Evolutionary conservation across 208 protist species (phyloP), one percentile per base, ranked within the genome.

Genomic region (Acanthamoeba royreba): DNA sequence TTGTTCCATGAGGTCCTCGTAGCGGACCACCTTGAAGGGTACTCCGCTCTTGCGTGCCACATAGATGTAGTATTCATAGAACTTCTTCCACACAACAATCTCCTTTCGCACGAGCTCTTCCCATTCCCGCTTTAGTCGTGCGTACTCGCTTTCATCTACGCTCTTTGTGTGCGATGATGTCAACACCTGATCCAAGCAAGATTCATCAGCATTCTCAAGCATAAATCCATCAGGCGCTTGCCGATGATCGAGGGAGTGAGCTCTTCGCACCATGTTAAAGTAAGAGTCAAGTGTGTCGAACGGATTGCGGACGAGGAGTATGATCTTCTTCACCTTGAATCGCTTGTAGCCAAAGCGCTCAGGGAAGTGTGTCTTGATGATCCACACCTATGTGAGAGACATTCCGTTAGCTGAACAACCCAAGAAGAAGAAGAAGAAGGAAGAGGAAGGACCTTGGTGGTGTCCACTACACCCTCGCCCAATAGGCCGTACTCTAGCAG

Each of bases 181-280:
- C 52, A 91, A 42, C 85, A 72, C 83, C 83, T 47, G 28, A 0
- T 1, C 28, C 9, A 89, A 63, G 25, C 15, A 89, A 4, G 45
- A 13, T 7, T 90, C 46, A 3, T 19, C 49, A 55, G 9, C 49
- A 55, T 9, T 55, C n/a, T 63, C 33, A 63, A 63, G 55, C n/a
- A 35, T 19, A 28, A 1, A 28, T 19, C 17, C 7, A 61, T 55
- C 49, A 9, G 9, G 53, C 53, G 2, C 11, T 3, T 61, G 53
- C 5, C 31, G 22, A 25, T 33, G 53, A n/a, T 61, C 4, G 55
- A 19, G 19, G 5, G 25, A 0, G 5, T 7, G 0, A 15, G 11
- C 7, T n/a, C n/a, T n/a, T 7, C n/a, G 55, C 19, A 69, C 85
- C 85, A 91, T 91, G 85, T 91, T 91, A 33, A 91, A 91, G 58